Evolutionary conservation across 148 eudicot genomes (phyloP), one percentile per base, ranked within the genome.

Genomic region (Camellia japonica): DNA sequence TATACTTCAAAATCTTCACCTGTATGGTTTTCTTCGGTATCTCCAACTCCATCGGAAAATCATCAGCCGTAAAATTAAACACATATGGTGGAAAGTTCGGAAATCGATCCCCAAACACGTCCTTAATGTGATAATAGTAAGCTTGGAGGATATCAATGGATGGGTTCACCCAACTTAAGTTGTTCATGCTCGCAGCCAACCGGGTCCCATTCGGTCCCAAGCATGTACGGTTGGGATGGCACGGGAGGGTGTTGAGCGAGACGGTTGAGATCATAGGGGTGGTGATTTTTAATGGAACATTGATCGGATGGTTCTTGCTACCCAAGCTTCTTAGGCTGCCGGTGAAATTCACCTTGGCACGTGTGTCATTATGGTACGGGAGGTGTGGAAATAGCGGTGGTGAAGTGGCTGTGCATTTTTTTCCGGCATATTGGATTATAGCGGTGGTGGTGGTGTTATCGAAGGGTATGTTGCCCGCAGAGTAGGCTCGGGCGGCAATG

Each of bases 171-270:
- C 47, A 71, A 15, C 74, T 71, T 19, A 71, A 47, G 74, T 71
- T 71, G 74, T 71, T 71, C 76, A 85, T 67, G 74, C 90, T 87
- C 0, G 90, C 87, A n/a, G 79, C 68, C 10, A 87, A 43, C 55
- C 83, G 66, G 3, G 72, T 79, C 4, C 82, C 73, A 19, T 78
- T 80, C 0, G 89, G 87, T 1, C 89, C 89, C 3, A 13, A 78
- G 12, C 90, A 85, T 11, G 82, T 47, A 7, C 52, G 6, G 52
- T n/a, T 55, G 14, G 41, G 38, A 1, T 13, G 7, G 49, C 90
- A 87, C 0, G 90, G 90, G 3, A 67, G 5, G 15, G 80, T 20
- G 58, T 87, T 87, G 9, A 87, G 2, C 2, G 76, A 73, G 44
- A 73, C 44, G 0, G 76, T 73, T 11, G 76, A 73, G 10, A 54